Evolutionary conservation across 495 filamentous ascomycete species (phyloP).

Genomic region (Trichoderma erinaceum): DNA sequence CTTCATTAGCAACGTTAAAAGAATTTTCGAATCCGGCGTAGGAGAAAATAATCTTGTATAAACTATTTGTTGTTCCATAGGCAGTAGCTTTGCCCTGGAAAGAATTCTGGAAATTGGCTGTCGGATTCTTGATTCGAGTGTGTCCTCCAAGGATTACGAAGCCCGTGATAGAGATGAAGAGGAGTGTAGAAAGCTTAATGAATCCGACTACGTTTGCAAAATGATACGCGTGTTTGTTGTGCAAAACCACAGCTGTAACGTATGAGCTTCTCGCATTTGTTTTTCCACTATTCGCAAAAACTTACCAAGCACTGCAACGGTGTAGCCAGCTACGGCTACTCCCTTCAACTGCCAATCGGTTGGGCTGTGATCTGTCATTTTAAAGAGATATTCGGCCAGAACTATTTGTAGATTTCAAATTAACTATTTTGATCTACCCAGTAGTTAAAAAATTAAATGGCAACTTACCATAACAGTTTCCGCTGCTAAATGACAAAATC

Average conservation of each 20-base stretch:
- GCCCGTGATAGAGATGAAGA: conserved; percentile 55
- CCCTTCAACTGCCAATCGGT: conserved; percentile 57
- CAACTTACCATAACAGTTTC: conserved; percentile 51
- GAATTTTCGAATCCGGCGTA: conserved; percentile 58
- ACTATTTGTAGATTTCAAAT: conserved; percentile 22
- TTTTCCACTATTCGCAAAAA: background rate
- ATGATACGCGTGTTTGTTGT: conserved; percentile 49
- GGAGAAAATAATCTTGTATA: conserved; percentile 59
- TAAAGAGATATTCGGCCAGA: conserved; percentile 51
- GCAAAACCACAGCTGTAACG: conserved; percentile 40
- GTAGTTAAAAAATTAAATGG: background rate
- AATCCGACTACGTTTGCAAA: conserved; percentile 51
- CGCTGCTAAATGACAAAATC: conserved; percentile 55
- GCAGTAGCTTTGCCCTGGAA: conserved; percentile 50
- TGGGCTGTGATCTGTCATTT: conserved; percentile 39
- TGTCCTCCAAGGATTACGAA: conserved; percentile 56
- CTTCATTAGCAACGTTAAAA: conserved; percentile 61
- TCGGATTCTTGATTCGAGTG: conserved; percentile 45
- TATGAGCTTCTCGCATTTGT: background rate
- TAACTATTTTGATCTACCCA: background rate
- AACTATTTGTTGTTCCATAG: conserved; percentile 47
- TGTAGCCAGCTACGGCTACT: conserved; percentile 55
- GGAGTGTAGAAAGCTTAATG: conserved; percentile 49
- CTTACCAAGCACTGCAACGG: conserved; percentile 44
- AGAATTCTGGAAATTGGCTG: conserved; percentile 51